phyloP scores from a whole-genome alignment of 176 grass and related monocot species.

The Eragrostis curvula region DNA sequence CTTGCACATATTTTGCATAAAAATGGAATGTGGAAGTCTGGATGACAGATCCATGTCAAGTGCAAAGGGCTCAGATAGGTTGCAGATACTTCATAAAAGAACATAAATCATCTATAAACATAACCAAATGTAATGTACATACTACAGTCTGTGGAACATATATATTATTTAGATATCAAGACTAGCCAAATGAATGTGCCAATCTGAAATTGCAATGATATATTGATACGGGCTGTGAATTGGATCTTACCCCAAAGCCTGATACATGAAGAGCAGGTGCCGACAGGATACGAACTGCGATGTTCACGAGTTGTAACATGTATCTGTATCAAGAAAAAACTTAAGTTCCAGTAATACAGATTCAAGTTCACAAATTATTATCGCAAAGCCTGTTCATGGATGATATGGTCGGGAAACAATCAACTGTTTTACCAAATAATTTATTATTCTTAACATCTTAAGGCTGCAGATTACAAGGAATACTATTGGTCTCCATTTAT shows the following conservation, averaged over 20 bases:
- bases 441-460: neutral
- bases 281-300: constrained; percentile 77
- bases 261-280: constrained; percentile 90
- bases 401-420: neutral
- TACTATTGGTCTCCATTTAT: constrained; percentile 3
- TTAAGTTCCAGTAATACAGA: constrained; percentile 22
- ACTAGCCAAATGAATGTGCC: constrained; percentile 9
- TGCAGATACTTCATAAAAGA: constrained; percentile 3
- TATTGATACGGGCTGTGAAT: neutral
- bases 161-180: neutral
- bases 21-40: constrained; percentile 5
- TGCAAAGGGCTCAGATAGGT: neutral
- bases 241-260: constrained; percentile 90
- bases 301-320: constrained; percentile 81
- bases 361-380: constrained; percentile 18
- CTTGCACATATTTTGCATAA: constrained; percentile 20
- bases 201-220: neutral
- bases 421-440: constrained; percentile 5
- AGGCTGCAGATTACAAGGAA: constrained; percentile 22
- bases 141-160: neutral
- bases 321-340: constrained; percentile 61
- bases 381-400: neutral
- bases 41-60: neutral
- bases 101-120: constrained; percentile 16
- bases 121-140: constrained; percentile 21